Conservation (phyloP, 768 basidiomycete species). For the Suillus decipiens region DNA sequence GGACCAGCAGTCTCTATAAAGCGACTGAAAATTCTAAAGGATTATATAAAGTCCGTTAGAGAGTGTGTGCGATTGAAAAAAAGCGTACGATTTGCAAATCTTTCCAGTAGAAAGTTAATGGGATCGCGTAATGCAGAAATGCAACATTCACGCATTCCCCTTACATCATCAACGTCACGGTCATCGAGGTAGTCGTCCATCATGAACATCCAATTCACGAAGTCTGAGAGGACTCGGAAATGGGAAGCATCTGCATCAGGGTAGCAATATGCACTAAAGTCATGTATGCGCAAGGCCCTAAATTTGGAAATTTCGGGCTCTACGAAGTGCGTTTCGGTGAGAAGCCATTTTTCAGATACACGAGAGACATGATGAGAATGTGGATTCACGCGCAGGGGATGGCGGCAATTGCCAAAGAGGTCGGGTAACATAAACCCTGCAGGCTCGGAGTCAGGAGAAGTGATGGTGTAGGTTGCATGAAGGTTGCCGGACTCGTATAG, state of each 20-base stretch:
- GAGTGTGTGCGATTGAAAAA: background rate
- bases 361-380: background rate
- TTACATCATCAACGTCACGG: slow-evolving; percentile 28
- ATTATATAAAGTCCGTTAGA: background rate
- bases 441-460: background rate
- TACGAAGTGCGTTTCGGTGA: background rate
- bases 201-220: slow-evolving; percentile 51
- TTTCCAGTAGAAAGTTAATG: slow-evolving; percentile 26
- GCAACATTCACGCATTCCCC: slow-evolving; percentile 30
- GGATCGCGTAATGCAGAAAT: slow-evolving; percentile 32
- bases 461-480: background rate
- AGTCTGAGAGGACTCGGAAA: slow-evolving; percentile 71
- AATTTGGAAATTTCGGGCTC: slow-evolving; percentile 36
- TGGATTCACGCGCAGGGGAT: background rate
- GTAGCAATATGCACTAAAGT: slow-evolving; percentile 63
- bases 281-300: slow-evolving; percentile 49
- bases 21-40: slow-evolving; percentile 37
- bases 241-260: slow-evolving; percentile 50
- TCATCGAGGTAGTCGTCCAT: slow-evolving; percentile 33
- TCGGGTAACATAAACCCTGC: background rate
- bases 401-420: background rate
- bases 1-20: slow-evolving; percentile 40
- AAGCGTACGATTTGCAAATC: slow-evolving; percentile 36
- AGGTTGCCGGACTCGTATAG: background rate
- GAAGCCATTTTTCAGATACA: background rate